A percentile compares a stretch with the other conserved stretches of the same genome.
These are phyloP conservation scores for Taphrina sp. DNA, from an alignment of 1,139 yeast genomes.

Conservation along the genomic window DNA sequence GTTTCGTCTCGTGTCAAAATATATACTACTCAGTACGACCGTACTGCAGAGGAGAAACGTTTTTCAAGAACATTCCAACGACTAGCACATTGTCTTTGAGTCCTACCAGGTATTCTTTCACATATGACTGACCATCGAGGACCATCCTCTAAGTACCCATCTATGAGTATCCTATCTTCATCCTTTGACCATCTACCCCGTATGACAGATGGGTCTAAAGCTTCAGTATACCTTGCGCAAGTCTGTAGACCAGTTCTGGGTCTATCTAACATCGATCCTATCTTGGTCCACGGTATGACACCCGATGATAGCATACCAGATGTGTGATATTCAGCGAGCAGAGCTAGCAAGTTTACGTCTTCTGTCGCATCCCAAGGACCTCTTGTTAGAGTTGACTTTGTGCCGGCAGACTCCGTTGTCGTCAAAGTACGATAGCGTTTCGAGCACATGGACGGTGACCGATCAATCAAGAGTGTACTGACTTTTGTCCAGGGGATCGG, in stretches of 20 bases:
- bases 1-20: too few relatives aligned
- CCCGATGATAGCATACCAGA: constrained; percentile 5
- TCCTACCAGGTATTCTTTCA: background rate
- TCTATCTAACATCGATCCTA: constrained; percentile 8
- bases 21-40: too few relatives aligned
- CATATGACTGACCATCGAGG: constrained; percentile 66
- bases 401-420: background rate
- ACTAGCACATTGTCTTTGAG: constrained; percentile 20
- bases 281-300: constrained; percentile 18
- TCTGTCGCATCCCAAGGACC: constrained; percentile 11
- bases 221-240: constrained; percentile 85
- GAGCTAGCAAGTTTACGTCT: constrained; percentile 1
- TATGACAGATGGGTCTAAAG: constrained; percentile 74
- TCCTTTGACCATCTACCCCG: constrained; percentile 78
- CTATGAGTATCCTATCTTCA: constrained; percentile 69
- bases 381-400: background rate
- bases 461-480: background rate
- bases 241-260: constrained; percentile 88
- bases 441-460: background rate
- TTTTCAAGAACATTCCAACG: background rate
- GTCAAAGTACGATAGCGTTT: background rate
- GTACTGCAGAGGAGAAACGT: too few relatives aligned
- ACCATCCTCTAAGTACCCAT: constrained; percentile 66
- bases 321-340: too few relatives aligned
- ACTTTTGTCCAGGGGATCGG: background rate